Conservation (phyloP, 1,139 yeast genomes). For the Nakaseomyces bracarensis region DNA sequence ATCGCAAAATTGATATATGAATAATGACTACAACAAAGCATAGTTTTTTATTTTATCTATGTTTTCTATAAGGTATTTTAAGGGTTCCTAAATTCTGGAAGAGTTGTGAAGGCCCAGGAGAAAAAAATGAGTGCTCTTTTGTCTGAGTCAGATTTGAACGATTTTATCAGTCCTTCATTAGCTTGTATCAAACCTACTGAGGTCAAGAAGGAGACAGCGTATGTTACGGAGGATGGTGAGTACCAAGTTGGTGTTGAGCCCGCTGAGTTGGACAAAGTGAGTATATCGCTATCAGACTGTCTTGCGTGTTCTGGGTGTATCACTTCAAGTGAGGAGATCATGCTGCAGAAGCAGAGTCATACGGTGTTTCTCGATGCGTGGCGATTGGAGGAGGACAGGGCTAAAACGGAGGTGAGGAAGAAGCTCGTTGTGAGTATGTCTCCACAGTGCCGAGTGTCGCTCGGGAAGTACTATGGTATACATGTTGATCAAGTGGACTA, state of each 20-base stretch:
- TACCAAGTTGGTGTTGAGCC: conserved; percentile 59
- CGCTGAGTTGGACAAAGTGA: conserved; percentile 62
- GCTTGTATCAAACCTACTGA: conserved; percentile 88
- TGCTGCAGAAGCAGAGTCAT: conserved; percentile 86
- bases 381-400: too few species aligned
- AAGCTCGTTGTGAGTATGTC: conserved; percentile 69
- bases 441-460: conserved; percentile 78
- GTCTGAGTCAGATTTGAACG: conserved; percentile 86
- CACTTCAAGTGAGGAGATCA: conserved; percentile 89
- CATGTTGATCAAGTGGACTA: conserved; percentile 52
- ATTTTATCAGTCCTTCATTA: conserved; percentile 86
- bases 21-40: too few species aligned
- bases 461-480: conserved; percentile 60
- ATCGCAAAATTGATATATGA: too few species aligned
- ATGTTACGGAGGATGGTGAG: conserved; percentile 61
- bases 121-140: conserved; percentile 69
- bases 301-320: conserved; percentile 96
- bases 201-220: conserved; percentile 49
- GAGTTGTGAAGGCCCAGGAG: not conserved
- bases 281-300: conserved; percentile 85
- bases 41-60: too few species aligned
- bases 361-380: conserved; percentile 62
- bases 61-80: not conserved
- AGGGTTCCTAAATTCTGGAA: too few species aligned
- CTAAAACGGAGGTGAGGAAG: too few species aligned